Base-by-base conservation (phyloP, 768 basidiomycete species). In the Boletus edulis region DNA sequence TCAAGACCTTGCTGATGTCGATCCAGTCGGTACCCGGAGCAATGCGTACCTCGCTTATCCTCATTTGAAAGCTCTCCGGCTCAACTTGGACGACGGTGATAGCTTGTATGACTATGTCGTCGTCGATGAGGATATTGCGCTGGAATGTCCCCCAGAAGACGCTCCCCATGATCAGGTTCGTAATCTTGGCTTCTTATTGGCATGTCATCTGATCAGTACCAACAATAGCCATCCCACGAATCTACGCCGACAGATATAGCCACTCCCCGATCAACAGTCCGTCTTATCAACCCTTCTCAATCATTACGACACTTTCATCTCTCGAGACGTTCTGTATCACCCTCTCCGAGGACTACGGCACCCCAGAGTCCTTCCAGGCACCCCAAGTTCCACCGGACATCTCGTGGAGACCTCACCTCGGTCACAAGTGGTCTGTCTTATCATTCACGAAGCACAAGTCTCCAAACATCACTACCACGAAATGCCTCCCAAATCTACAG, bases 391-490 rank as follows among this genome's bases (percentile, higher is more conserved):
- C 72, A 72, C 38, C 76, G 45, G 63, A 73, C 60, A 38, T 64
- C 69, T 20, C 62, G 56, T 58, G 59, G 37, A 17, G 58, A 67
- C 51, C 61, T 69, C 43, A 53, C 59, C n/a, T 68, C 72, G 20
- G 61, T 58, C 46, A 62, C 65, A 52, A 69, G 39, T 24, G 59
- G 62, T 29, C 59, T 66, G 32, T 60, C 70, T 45, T 72, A 70
- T 49, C 81, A 86, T 63, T 73, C 64, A 56, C 72, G 80, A 54
- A 80, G 78, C 15, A 69, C 79, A 3, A 85, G 83, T 65, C 64
- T 81, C 49, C 78, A 80, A 39, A 75, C 78, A 17, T 64, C 79
- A 34, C 68, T 71, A 12, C 66, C 67, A 50, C 64, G 48, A 46
- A 32, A 52, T 46, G 37, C 42, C 41, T 51, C 49, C 11, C 53